Base-by-base conservation (phyloP, 129 eudicot species). In the Lactuca sativa region DNA sequence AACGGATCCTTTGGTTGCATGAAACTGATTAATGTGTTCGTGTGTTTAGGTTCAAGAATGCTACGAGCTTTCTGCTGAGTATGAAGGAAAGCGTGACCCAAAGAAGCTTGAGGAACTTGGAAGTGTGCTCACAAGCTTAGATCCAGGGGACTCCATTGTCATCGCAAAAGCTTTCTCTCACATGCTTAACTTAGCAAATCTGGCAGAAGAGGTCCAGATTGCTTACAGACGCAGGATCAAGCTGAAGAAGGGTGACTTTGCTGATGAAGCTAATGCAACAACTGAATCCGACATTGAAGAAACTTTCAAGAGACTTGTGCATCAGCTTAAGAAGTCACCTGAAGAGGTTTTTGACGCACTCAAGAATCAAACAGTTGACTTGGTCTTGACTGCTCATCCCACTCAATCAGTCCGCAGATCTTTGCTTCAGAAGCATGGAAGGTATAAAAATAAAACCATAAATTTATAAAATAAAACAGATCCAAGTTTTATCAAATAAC, bases 181-280 rank as follows among this genome's bases (percentile, higher is more conserved):
- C 84, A 93, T 93, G 99, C 99, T 93, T 86, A 93, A 76, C 80
- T 77, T 93, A 75, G 99, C 97, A 56, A 93, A 93, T 71, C 69
- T 93, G 85, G 99, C 99, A 8, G 99, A 93, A 85, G 99, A 93
- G 80, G 99, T 93, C 53, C 99, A 93, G 82, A 90, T 85, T 47
- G 99, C 97, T 15, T 86, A 87, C 30, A 87, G 99, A 4, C 62
- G 99, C 7, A 74, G 97, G 74, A 89, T 77, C 72, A 93, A 90
- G 64, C 72, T 83, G 70, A 93, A 93, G 52, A 91, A 88, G 66
- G 97, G 97, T 5, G 95, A 86, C 73, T 89, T 85, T 63, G 86
- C 87, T 34, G 99, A 93, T 72, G 99, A 93, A 73, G 88, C 78
- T 74, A 70, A 72, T 14, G 99, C 97, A 15, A 87, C 92, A 49